Conservation (phyloP, 192 early-diverging fungal genomes). For the Funneliformis geosporum region DNA sequence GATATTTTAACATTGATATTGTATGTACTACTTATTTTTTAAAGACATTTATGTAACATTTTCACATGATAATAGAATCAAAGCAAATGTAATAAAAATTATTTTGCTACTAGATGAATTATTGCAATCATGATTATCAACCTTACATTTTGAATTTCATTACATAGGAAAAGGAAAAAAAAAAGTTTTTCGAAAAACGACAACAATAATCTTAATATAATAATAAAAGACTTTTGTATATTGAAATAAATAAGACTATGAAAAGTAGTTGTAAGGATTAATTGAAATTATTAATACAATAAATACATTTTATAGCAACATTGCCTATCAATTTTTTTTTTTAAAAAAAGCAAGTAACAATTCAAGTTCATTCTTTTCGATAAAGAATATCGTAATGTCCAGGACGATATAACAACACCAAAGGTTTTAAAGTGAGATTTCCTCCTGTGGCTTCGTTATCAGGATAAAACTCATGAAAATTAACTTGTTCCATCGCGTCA, state of each 20-base stretch:
- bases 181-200: not conserved
- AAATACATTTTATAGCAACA: not conserved
- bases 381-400: constrained; percentile 82
- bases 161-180: not conserved
- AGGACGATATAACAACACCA: constrained; percentile 54
- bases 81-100: too few species aligned
- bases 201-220: not conserved
- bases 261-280: not conserved
- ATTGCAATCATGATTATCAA: too few species aligned
- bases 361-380: constrained; percentile 37
- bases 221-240: not conserved
- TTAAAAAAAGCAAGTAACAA: not conserved
- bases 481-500: constrained; percentile 52
- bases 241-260: constrained; percentile 6
- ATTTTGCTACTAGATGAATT: too few species aligned
- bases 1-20: too few species aligned
- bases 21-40: too few species aligned
- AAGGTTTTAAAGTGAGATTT: constrained; percentile 37
- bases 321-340: not conserved
- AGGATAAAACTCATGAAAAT: constrained; percentile 75
- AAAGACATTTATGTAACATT: too few species aligned
- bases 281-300: not conserved
- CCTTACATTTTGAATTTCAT: too few species aligned
- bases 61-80: too few species aligned
- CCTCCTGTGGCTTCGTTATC: constrained; percentile 44